Base-by-base conservation (phyloP, 805 yeast genomes). In the Monosporozyma aerobia region DNA sequence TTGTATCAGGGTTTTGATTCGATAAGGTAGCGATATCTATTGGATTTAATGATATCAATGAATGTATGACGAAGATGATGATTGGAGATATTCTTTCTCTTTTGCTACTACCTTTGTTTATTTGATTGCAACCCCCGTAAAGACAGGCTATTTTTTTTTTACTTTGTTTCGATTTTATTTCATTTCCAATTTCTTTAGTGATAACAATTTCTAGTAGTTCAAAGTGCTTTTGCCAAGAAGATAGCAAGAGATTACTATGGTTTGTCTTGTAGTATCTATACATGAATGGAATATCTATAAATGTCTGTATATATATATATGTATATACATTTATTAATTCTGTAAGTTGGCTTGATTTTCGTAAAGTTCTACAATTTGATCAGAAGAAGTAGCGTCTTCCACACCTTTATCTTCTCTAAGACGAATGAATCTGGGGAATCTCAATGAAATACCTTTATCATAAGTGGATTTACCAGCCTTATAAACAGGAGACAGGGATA, bases 391-490 rank as follows among this genome's bases (percentile, higher is more conserved):
- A 3, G 95, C 92, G 64, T 90, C 96, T 59, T 87, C 94, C 0
- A 85, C 78, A 0, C 78, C 78, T 65, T 90, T 90, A 63, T 90
- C 98, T 44, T 89, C 96, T 64, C 98, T 77, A 22, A 86, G 73
- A 53, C 95, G 74, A 2, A 90, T 63, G 57, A 90, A 90, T 57
- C 98, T 73, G 2, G 98, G 98, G 63, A 90, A 90, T 59, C 98
- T 73, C 53, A 90, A 72, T 3, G 96, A 87, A 2, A 90, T 80
- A 30, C 98, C 98, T 64, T 83, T 83, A 1, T 89, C 95, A 54
- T 82, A 77, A 49, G 79, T 79, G 29, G 76, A 74, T 30, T 77
- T 78, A 4, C 94, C 96, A 0, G 97, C 95, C 63, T 88, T 88
- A 68, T 90, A 90, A 5, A 88, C 75, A 0, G 98, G 98, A 50